phyloP scores from a whole-genome alignment of 2,329 filamentous ascomycete species.

The Rachicladosporium sp. region DNA sequence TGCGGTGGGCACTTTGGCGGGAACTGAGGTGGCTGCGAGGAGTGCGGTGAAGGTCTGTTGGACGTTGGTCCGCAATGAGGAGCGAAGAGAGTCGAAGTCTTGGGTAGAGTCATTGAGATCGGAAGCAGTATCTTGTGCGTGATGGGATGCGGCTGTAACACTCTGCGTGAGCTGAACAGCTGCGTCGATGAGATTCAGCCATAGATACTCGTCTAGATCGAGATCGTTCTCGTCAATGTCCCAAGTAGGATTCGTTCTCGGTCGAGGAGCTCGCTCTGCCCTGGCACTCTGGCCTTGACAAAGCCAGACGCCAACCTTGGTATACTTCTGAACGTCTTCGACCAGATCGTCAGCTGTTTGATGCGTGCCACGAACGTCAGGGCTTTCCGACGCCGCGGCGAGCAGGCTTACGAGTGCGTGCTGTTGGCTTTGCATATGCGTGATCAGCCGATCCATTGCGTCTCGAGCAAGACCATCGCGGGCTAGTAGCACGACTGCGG shows the following conservation, averaged over 20 bases:
- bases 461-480: slow-evolving; percentile 71
- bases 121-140: slow-evolving; percentile 5
- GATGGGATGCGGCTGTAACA: not conserved
- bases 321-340: slow-evolving; percentile 73
- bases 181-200: slow-evolving; percentile 53
- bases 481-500: slow-evolving; percentile 80
- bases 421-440: slow-evolving; percentile 68
- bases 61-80: slow-evolving; percentile 62
- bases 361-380: slow-evolving; percentile 45
- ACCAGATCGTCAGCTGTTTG: slow-evolving; percentile 63
- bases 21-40: slow-evolving; percentile 56
- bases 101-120: slow-evolving; percentile 18
- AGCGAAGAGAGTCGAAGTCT: slow-evolving; percentile 50
- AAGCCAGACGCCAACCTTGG: slow-evolving; percentile 87
- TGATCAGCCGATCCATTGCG: slow-evolving; percentile 76
- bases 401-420: slow-evolving; percentile 65
- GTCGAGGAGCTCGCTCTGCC: slow-evolving; percentile 15
- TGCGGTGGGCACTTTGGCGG: slow-evolving; percentile 7
- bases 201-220: slow-evolving; percentile 49
- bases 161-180: slow-evolving; percentile 41
- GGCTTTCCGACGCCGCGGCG: slow-evolving; percentile 44
- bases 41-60: slow-evolving; percentile 86
- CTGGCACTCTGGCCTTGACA: slow-evolving; percentile 74
- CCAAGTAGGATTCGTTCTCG: slow-evolving; percentile 23
- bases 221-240: slow-evolving; percentile 46